phyloP scores from a whole-genome alignment of 371 early-diverging fungal species.

The Thermomucor indicae-seudaticae region DNA sequence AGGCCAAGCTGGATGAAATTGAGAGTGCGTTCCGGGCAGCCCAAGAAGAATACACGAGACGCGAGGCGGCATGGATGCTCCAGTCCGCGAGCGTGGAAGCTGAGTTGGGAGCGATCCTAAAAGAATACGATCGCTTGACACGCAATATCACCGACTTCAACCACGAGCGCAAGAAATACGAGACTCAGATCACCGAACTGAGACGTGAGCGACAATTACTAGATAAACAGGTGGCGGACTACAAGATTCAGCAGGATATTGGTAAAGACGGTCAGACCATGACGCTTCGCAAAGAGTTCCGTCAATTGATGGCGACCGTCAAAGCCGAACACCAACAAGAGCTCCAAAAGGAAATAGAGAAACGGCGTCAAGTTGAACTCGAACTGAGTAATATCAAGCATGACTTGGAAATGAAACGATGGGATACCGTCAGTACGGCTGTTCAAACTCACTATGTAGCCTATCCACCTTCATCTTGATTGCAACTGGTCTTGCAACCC shows the following conservation, averaged over 20 bases:
- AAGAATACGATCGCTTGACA: constrained; percentile 50
- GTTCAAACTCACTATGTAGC: constrained; percentile 40
- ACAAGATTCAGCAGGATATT: constrained; percentile 14
- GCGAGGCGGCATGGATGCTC: constrained; percentile 31
- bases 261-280: constrained; percentile 26
- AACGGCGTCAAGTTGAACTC: constrained; percentile 34
- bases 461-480: constrained; percentile 10
- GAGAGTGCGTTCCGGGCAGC: constrained; percentile 7
- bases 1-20: not conserved
- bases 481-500: too few species aligned
- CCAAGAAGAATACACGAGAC: constrained; percentile 24
- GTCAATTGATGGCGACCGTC: constrained; percentile 45
- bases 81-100: constrained; percentile 37
- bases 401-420: constrained; percentile 40
- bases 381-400: constrained; percentile 38
- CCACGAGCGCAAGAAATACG: constrained; percentile 31
- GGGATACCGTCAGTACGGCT: constrained; percentile 32
- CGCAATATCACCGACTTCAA: constrained; percentile 44
- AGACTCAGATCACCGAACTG: constrained; percentile 16
- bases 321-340: constrained; percentile 42
- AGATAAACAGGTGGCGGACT: constrained; percentile 28
- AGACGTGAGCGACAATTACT: constrained; percentile 21
- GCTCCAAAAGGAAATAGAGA: constrained; percentile 35
- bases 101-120: constrained; percentile 33
- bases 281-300: constrained; percentile 51